phyloP scores from a whole-genome alignment of 2,329 filamentous ascomycete species.

The Beauveria brongniartii region DNA sequence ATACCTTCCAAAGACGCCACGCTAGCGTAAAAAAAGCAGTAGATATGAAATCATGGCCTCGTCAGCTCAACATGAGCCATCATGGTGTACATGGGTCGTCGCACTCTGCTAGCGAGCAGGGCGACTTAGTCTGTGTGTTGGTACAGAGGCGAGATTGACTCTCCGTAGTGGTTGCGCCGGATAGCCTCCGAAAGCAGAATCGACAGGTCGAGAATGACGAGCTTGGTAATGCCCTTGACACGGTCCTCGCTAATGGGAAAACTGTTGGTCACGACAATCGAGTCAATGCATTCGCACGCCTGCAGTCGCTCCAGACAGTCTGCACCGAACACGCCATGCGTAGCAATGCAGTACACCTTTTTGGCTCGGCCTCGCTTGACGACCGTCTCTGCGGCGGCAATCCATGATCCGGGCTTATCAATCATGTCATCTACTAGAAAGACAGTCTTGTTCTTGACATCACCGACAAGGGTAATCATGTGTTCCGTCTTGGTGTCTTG shows the following conservation, averaged over 20 bases:
- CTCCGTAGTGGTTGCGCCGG: constrained; percentile 91
- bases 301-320: constrained; percentile 87
- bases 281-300: constrained; percentile 85
- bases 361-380: constrained; percentile 87
- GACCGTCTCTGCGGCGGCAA: constrained; percentile 92
- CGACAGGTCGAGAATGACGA: constrained; percentile 83
- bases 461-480: constrained; percentile 94
- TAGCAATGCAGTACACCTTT: constrained; percentile 95
- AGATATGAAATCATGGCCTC: constrained; percentile 4
- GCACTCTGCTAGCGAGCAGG: constrained; percentile 5
- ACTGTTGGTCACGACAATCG: constrained; percentile 92
- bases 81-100: constrained; percentile 10
- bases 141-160: constrained; percentile 65
- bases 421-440: constrained; percentile 99
- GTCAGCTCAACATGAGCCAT: constrained; percentile 12
- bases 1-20: constrained; percentile 25
- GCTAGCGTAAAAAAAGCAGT: constrained; percentile 22
- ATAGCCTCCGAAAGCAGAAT: constrained; percentile 87
- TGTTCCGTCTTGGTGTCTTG: constrained; percentile 76
- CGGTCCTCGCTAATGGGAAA: constrained; percentile 81
- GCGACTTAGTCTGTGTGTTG: constrained; percentile 53
- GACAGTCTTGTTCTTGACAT: constrained; percentile 80
- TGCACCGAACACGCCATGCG: constrained; percentile 87
- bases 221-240: constrained; percentile 64
- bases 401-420: constrained; percentile 94